phyloP scores from a whole-genome alignment of 2,329 filamentous ascomycete genomes.

The Apiospora koreana region DNA sequence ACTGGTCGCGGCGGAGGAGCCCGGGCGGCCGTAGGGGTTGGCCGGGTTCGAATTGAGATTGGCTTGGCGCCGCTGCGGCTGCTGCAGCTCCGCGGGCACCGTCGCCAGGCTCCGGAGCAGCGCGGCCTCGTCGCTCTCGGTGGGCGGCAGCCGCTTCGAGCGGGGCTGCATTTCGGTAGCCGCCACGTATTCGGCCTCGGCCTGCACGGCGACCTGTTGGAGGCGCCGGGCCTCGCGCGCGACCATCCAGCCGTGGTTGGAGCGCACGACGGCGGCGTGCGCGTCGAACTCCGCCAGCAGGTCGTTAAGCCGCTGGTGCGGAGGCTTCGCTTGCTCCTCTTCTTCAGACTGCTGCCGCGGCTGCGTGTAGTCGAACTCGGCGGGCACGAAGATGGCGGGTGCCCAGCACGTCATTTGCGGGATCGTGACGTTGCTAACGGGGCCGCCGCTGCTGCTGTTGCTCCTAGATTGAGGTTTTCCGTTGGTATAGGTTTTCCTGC shows the following conservation, averaged over 20 bases:
- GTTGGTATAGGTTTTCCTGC: not conserved
- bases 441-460: not conserved
- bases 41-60: not conserved
- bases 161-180: not conserved
- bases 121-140: not conserved
- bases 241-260: constrained; percentile 14
- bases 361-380: constrained; percentile 15
- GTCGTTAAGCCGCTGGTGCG: constrained; percentile 9
- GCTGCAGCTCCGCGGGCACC: not conserved
- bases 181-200: not conserved
- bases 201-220: not conserved
- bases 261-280: constrained; percentile 12
- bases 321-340: not conserved
- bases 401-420: constrained; percentile 5
- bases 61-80: not conserved
- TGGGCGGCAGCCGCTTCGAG: constrained; percentile 13
- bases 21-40: not conserved
- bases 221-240: constrained; percentile 10
- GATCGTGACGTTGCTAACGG: not conserved
- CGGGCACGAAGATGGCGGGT: constrained; percentile 18
- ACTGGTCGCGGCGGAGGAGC: too few species aligned
- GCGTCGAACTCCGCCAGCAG: constrained; percentile 14
- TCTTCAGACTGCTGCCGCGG: not conserved
- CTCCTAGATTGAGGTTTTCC: not conserved
- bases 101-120: not conserved